Evolutionary conservation across 2,329 filamentous ascomycete species (phyloP), one percentile per base, ranked within the genome.

Genomic region (Fusarium anguioides): DNA sequence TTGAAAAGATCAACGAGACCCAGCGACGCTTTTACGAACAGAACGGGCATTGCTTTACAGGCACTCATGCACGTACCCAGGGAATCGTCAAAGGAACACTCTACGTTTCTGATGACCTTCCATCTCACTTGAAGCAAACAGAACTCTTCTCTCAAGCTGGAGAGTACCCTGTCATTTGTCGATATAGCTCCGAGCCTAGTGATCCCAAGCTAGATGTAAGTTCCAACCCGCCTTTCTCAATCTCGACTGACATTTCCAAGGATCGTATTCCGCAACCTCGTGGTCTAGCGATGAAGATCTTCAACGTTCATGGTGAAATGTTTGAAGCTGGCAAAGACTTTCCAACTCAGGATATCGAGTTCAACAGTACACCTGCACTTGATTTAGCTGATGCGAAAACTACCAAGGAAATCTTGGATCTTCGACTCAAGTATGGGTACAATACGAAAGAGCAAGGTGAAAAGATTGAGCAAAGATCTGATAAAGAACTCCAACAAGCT

Each of bases 61-160:
- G 56, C 14, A 56, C 44, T 4, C 56, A 49, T 33, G 35, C 56
- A 26, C 18, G 41, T 4, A 55, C 41, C 9, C 41, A 54, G 11
- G 49, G 49, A 3, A 60, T 55, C 2, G 42, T 48, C 1, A 55
- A 37, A 17, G 56, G 56, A 10, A 54, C 36, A 4, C 33, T 60
- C 14, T 12, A 21, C 20, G 31, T 53, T 5, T 40, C 49, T 11
- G 21, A 42, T 26, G 14, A 54, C 14, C 23, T 60, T 14, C 49
- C 56, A 1, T 6, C 9, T 6, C 49, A 55, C 41, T 6, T 55
- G 14, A 60, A 60, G 18, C 35, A 44, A 23, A 54, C 49, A 2
- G 49, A 60, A 21, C 56, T 54, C n/a, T 60, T 54, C 21, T 4
- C 56, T 11, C 21, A 48, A 11, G 36, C 49, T 31, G 49, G 15